Base-by-base conservation (phyloP, 2,329 filamentous ascomycete species). In the Dothistroma septosporum region DNA sequence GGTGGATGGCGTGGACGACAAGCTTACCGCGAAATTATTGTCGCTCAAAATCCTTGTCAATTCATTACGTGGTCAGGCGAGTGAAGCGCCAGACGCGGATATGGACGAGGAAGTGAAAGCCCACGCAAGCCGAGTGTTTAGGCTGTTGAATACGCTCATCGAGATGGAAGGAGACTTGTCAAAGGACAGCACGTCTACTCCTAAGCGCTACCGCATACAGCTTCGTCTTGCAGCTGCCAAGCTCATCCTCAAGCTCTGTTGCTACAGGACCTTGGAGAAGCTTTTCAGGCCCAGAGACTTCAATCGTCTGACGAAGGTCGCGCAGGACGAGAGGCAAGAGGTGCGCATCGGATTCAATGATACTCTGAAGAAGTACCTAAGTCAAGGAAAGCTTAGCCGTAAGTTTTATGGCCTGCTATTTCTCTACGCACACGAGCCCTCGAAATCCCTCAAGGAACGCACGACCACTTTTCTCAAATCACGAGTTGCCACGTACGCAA, bases 331-430 rank as follows among this genome's bases (percentile, higher is more conserved):
- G 6, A 82, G 89, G 54, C 78, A 84, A 1, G 83, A 88, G 65
- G 91, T 97, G 31, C 88, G 94, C 35, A 84, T 83, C 52, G 85
- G 84, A 1, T 97, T 99, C 69, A 82, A 94, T 57, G 86, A 87
- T 69, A 92, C 92, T 68, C 79, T 99, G 46, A 94, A 96, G 76
- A 97, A 96, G 76, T 93, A 96, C 70, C 84, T 97, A 4, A 89
- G 89, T 10, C 85, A 88, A 57, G 84, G 83, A 58, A 86, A 83
- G 66, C 81, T 96, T 2, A 82, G 85, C 1, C 79, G 83, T 12
- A 87, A 93, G 10, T 99, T 95, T 81, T 94, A 96, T 74, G 89
- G 91, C 0, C 87, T 96, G 46, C 82, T 96, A 6, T 97, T 97
- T 78, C 79, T 97, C 48, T 88, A 92, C 33, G 93, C 94, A 1